phyloP scores from a whole-genome alignment of 805 yeast species.

The Candida tibetensis region DNA sequence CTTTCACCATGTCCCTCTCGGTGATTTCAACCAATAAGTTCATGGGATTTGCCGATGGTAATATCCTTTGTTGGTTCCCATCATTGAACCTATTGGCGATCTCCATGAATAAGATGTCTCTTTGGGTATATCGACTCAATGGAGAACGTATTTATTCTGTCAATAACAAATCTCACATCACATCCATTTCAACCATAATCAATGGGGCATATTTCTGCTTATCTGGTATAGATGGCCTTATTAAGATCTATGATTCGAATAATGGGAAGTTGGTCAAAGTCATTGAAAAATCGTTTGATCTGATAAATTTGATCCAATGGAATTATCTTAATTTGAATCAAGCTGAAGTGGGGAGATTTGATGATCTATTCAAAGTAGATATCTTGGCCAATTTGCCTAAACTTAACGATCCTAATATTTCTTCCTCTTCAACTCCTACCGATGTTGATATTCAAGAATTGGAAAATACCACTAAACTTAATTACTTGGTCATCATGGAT shows the following conservation, averaged over 20 bases:
- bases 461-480: constrained; percentile 11
- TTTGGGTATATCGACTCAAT: constrained; percentile 51
- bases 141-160: constrained; percentile 54
- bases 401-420: constrained; percentile 20
- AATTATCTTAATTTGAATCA: constrained; percentile 7
- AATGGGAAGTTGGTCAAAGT: constrained; percentile 41
- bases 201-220: constrained; percentile 43
- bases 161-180: constrained; percentile 32
- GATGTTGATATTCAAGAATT: constrained; percentile 11
- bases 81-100: constrained; percentile 52
- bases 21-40: constrained; percentile 10
- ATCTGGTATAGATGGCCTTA: constrained; percentile 42
- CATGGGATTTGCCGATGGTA: constrained; percentile 34
- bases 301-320: constrained; percentile 19
- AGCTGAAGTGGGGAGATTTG: constrained; percentile 7
- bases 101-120: constrained; percentile 47
- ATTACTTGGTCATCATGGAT: constrained; percentile 27
- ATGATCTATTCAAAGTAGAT: constrained; percentile 27
- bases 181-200: constrained; percentile 29
- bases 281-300: constrained; percentile 16
- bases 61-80: constrained; percentile 48
- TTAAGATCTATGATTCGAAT: constrained; percentile 45
- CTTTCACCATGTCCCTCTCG: neutral
- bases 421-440: constrained; percentile 6
- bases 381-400: constrained; percentile 35